Evolutionary conservation across 192 early-diverging fungal species (phyloP).

Genomic region (Coemansia umbellata): DNA sequence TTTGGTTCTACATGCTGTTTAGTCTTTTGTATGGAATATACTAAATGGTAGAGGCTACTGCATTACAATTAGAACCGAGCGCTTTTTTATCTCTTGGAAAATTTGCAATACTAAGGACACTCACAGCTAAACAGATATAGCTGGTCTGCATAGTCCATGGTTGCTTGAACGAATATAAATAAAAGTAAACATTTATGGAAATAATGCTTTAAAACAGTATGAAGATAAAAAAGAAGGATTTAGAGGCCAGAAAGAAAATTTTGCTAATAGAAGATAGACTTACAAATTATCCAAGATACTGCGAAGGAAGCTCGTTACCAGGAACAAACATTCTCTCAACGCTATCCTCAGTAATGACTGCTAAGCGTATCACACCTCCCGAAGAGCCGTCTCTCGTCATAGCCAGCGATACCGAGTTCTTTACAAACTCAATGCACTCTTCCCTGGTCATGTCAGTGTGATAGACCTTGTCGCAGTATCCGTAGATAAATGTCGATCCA

Average conservation of each 20-base stretch:
- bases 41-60: too few relatives aligned
- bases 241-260: neutral
- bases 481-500: conserved; percentile 96
- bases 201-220: neutral
- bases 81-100: too few relatives aligned
- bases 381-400: conserved; percentile 96
- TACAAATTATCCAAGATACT: conserved; percentile 27
- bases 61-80: too few relatives aligned
- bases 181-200: conserved; percentile 2
- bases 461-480: conserved; percentile 91
- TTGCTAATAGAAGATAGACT: neutral
- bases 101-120: too few relatives aligned
- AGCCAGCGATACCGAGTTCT: conserved; percentile 89
- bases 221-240: neutral
- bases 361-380: conserved; percentile 92
- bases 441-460: conserved; percentile 78
- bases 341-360: conserved; percentile 84
- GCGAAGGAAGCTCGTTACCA: conserved; percentile 67
- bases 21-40: too few relatives aligned
- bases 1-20: too few relatives aligned
- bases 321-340: conserved; percentile 87
- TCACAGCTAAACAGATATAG: too few relatives aligned
- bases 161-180: neutral
- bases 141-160: neutral
- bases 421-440: conserved; percentile 89